Evolutionary conservation across 768 basidiomycete species (phyloP).

Genomic region (Collybia mongolica): DNA sequence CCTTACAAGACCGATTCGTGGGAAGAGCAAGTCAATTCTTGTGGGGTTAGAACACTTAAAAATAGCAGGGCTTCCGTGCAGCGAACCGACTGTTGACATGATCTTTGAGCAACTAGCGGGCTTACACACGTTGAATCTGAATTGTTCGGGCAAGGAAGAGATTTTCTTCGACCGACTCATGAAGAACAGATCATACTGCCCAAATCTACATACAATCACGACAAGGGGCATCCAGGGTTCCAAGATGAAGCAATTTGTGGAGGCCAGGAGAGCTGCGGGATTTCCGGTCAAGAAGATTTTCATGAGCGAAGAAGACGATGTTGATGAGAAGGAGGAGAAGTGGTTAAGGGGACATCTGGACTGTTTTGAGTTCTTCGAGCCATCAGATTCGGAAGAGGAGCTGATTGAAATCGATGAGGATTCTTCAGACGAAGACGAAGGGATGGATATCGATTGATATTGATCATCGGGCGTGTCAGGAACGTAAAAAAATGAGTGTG

Average conservation of each 20-base stretch:
- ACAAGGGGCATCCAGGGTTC: slow-evolving; percentile 42
- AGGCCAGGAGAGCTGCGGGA: slow-evolving; percentile 37
- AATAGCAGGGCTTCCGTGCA: slow-evolving; percentile 48
- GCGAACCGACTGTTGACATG: slow-evolving; percentile 22
- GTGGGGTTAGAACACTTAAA: slow-evolving; percentile 50
- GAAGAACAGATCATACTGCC: slow-evolving; percentile 37
- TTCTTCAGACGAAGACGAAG: slow-evolving; percentile 21
- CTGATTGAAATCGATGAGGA: slow-evolving; percentile 30
- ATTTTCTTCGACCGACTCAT: slow-evolving; percentile 26
- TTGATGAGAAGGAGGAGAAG: slow-evolving; percentile 38
- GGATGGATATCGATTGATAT: background rate
- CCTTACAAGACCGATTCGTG: slow-evolving; percentile 38
- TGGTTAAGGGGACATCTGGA: slow-evolving; percentile 56
- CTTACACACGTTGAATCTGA: slow-evolving; percentile 40
- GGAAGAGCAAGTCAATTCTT: slow-evolving; percentile 43
- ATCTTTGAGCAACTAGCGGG: slow-evolving; percentile 49
- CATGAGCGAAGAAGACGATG: slow-evolving; percentile 42
- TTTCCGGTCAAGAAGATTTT: slow-evolving; percentile 45
- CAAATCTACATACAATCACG: slow-evolving; percentile 47
- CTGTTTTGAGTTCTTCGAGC: slow-evolving; percentile 54
- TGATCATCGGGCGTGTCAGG: background rate
- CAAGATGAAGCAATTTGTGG: slow-evolving; percentile 44
- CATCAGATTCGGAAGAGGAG: slow-evolving; percentile 48
- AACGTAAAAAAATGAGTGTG: slow-evolving; percentile 2
- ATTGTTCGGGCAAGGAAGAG: slow-evolving; percentile 27